phyloP scores from a whole-genome alignment of 2,329 filamentous ascomycete genomes.

The Pseudocercospora pini-densiflorae region DNA sequence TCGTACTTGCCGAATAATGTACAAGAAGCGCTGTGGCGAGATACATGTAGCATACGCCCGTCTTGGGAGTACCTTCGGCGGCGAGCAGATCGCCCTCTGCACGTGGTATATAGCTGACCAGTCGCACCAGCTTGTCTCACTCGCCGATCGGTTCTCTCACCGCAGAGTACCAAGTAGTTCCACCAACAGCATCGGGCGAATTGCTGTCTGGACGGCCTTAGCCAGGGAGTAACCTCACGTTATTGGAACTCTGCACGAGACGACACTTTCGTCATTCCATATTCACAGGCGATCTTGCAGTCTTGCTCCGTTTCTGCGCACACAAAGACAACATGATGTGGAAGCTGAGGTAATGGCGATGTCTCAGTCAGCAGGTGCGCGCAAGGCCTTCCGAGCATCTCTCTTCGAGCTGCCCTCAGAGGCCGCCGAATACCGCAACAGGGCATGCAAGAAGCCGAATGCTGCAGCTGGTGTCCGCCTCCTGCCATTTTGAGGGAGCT shows the following conservation, averaged over 20 bases:
- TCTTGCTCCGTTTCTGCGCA: no score
- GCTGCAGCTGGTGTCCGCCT: background rate
- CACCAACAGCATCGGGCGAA: background rate
- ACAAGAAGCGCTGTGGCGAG: background rate
- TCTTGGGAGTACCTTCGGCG: background rate
- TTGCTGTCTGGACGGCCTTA: background rate
- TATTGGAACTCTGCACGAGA: background rate
- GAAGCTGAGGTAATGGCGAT: no score
- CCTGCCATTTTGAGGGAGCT: background rate
- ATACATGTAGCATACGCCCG: background rate
- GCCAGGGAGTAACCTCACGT: background rate
- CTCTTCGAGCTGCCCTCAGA: background rate
- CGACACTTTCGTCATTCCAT: no score
- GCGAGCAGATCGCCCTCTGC: background rate
- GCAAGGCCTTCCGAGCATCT: background rate
- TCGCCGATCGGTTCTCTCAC: background rate
- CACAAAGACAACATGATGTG: no score
- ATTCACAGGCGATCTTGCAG: no score
- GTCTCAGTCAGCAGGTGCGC: no score
- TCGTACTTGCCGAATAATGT: background rate
- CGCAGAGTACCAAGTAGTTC: background rate
- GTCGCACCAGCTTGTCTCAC: conserved; percentile 2
- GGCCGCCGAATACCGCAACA: background rate
- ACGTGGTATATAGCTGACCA: background rate
- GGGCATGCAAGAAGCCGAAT: background rate